These are phyloP conservation scores for Tylopilus sp. DNA, from an alignment of 1,284 basidiomycete genomes.

Conservation along the genomic window DNA sequence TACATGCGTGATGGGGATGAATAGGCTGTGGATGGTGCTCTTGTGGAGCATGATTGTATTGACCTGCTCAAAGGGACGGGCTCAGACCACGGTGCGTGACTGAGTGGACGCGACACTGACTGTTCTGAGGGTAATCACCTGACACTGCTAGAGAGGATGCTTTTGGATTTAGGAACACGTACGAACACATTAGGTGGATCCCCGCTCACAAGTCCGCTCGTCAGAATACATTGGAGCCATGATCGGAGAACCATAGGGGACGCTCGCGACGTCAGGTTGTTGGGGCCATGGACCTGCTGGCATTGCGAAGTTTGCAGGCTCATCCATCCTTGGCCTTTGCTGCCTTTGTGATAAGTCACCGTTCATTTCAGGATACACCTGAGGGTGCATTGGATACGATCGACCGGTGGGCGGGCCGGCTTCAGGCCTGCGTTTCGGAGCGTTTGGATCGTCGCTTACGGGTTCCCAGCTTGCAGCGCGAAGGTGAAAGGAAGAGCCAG, in stretches of 20 bases:
- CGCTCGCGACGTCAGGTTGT: conserved; percentile 28
- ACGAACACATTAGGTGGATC: conserved; percentile 5
- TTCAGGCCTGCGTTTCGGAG: conserved; percentile 34
- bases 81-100: conserved; percentile 15
- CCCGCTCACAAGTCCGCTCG: conserved; percentile 41
- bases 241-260: conserved; percentile 37
- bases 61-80: conserved; percentile 20
- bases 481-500: conserved; percentile 37
- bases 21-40: conserved; percentile 33
- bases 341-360: conserved; percentile 32
- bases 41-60: conserved; percentile 28
- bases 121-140: conserved; percentile 30
- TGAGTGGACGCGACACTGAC: conserved; percentile 25
- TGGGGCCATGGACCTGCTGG: conserved; percentile 25
- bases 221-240: conserved; percentile 44
- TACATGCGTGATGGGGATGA: conserved; percentile 33
- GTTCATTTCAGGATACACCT: conserved; percentile 35
- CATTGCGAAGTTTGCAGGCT: conserved; percentile 28
- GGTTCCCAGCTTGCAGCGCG: conserved; percentile 45
- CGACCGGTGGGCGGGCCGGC: conserved; percentile 31
- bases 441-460: conserved; percentile 34
- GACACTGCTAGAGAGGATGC: conserved; percentile 27
- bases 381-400: conserved; percentile 35
- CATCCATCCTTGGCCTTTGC: conserved; percentile 30
- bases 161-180: conserved; percentile 18